Conservation (phyloP, 1,284 basidiomycete genomes). For the Boletus sp. region DNA sequence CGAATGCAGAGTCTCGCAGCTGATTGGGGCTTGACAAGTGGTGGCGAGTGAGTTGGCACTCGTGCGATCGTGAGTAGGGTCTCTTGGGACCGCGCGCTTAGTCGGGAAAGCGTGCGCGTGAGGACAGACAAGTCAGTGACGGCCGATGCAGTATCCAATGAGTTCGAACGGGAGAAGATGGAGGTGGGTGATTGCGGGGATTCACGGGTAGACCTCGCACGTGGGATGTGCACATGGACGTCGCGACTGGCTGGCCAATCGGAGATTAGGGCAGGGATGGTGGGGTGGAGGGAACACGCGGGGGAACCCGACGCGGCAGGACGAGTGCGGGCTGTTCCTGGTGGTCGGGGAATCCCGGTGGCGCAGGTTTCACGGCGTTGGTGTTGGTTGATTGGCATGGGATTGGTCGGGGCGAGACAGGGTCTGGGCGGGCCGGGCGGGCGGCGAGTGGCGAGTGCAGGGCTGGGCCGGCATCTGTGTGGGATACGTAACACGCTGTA, state of each 20-base stretch:
- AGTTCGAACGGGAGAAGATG: too few relatives aligned
- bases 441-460: conserved; percentile 25
- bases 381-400: too few relatives aligned
- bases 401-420: conserved; percentile 8
- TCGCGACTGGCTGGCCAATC: too few relatives aligned
- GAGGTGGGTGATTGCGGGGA: conserved; percentile 1
- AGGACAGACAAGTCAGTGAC: too few relatives aligned
- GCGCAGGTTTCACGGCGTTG: conserved; percentile 26
- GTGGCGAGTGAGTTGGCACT: too few relatives aligned
- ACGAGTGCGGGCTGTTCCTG: neutral
- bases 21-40: too few relatives aligned
- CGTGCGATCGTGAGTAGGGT: too few relatives aligned
- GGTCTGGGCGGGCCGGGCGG: conserved; percentile 21
- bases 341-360: conserved; percentile 25
- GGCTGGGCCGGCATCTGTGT: conserved; percentile 27
- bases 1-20: too few relatives aligned
- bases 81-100: too few relatives aligned
- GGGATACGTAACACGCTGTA: conserved; percentile 26
- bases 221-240: too few relatives aligned
- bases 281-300: conserved; percentile 18
- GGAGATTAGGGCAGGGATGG: conserved; percentile 13
- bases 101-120: too few relatives aligned
- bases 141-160: too few relatives aligned
- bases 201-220: neutral
- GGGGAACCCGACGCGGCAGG: conserved; percentile 17